Base-by-base conservation (phyloP, 202 grass and related monocot genomes). In the Panicum virgatum region DNA sequence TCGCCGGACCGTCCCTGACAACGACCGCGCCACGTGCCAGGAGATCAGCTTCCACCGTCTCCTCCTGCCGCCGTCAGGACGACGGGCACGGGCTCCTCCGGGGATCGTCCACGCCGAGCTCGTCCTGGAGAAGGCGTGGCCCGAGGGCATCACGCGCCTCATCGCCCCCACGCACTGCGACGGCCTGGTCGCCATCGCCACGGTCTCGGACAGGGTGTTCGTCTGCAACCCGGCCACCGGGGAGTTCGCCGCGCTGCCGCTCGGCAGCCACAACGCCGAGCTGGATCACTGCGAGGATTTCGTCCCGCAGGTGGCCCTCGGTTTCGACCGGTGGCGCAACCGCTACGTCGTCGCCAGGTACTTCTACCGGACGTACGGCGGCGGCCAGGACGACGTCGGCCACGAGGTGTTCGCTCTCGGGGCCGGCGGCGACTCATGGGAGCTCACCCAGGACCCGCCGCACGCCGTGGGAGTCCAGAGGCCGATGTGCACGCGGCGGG, bases 321-420 rank as follows among this genome's bases (percentile, higher is more conserved):
- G 30, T 30, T 65, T 65, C 12, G 69, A 82, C 36, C 32, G 2
- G 6, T 30, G 30, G 10, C 23, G 43, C 1, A 52, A 20, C 34
- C 22, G 16, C 5, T 64, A 82, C 34, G 22, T 82, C 10, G 59
- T 74, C 1, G 22, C 58, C 30, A 82, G 44, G 45, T 74, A 40
- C 80, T 65, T 82, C 34, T 74, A 82, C 45, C 30, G 11, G 27
- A 6, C 2, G 0, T 50, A 47, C 42, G 46, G 27, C 46, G 4
- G 53, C 30, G 18, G 2, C 2, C 3, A 50, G 22, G 43, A 20
- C 3, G 20, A 82, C 30, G 62, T 82, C 9, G 57, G 69, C 40
- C 80, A 73, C n/a, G 68, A 82, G 51, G 4, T 77, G 8, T 84
- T 84, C 64, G 29, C 7, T 1, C 82, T 78, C 0, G 73, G 82